Percentiles rank a stretch among this genome's conserved stretches.
phyloP scores from a whole-genome alignment of 2,329 filamentous ascomycete genomes.

The Decorospora gaudefroyi region DNA sequence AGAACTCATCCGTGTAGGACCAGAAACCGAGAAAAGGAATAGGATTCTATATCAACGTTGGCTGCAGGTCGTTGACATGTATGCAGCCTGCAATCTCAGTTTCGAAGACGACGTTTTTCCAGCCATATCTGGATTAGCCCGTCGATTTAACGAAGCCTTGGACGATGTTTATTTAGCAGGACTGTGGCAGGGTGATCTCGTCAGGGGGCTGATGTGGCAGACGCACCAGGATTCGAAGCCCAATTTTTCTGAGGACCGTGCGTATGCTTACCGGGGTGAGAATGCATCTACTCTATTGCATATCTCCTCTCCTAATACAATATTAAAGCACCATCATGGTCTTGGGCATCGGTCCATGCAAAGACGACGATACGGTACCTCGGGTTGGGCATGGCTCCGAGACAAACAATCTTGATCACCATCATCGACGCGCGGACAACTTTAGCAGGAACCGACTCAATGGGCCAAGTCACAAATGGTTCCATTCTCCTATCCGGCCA shows the following conservation, averaged over 20 bases:
- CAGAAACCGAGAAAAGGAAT: not conserved
- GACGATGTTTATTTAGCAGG: not conserved
- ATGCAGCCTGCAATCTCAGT: not conserved
- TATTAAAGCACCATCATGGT: constrained; percentile 4
- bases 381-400: too few relatives aligned
- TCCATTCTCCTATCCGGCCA: not conserved
- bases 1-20: not conserved
- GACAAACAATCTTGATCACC: not conserved
- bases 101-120: not conserved
- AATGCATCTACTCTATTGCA: too few relatives aligned
- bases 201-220: not conserved
- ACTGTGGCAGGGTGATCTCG: not conserved
- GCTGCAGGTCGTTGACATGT: not conserved
- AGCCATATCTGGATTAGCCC: not conserved
- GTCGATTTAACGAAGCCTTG: not conserved
- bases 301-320: not conserved
- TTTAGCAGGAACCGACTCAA: not conserved
- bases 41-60: not conserved
- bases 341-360: constrained; percentile 1
- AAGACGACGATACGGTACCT: too few relatives aligned
- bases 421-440: not conserved
- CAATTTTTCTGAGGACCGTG: not conserved
- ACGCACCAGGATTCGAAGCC: not conserved
- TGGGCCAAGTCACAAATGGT: not conserved
- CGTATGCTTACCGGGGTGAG: not conserved